Evolutionary conservation across 306 rosid species (phyloP).

Genomic region (Citrullus mucosospermus): DNA sequence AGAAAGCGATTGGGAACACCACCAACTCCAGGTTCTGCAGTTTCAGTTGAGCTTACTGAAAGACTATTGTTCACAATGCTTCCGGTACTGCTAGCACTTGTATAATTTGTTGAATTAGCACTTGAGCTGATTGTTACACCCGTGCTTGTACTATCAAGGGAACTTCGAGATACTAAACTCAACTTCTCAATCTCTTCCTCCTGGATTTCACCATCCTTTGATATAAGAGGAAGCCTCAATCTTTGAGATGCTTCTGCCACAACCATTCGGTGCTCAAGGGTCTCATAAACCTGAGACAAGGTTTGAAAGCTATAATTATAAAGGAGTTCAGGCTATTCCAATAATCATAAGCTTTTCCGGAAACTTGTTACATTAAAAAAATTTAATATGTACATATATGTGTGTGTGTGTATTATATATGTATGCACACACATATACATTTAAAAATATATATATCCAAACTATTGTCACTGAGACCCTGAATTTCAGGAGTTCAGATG

Average conservation of each 20-base stretch:
- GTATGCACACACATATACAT: too few relatives aligned
- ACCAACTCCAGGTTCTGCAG: conserved; percentile 61
- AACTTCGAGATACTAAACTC: conserved; percentile 55
- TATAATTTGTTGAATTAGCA: conserved; percentile 47
- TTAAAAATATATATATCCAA: too few relatives aligned
- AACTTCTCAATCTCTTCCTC: conserved; percentile 80
- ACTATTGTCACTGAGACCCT: neutral
- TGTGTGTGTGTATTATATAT: too few relatives aligned
- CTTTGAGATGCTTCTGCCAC: conserved; percentile 88
- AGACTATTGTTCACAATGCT: conserved; percentile 24
- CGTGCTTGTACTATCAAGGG: conserved; percentile 53
- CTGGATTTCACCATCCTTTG: conserved; percentile 82
- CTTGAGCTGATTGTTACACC: conserved; percentile 41
- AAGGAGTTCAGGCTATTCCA: neutral
- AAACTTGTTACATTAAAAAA: neutral
- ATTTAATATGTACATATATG: too few relatives aligned
- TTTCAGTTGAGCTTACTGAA: conserved; percentile 32
- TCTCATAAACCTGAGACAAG: conserved; percentile 59
- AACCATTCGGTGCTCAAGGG: conserved; percentile 75
- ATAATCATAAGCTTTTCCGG: neutral
- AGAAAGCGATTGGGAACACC: conserved; percentile 80
- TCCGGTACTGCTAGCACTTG: conserved; percentile 41
- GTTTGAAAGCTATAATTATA: neutral
- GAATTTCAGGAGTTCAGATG: neutral
- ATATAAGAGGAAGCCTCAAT: conserved; percentile 75